Evolutionary conservation across 148 eudicot genomes (phyloP).

Genomic region (Agrostemma githago): DNA sequence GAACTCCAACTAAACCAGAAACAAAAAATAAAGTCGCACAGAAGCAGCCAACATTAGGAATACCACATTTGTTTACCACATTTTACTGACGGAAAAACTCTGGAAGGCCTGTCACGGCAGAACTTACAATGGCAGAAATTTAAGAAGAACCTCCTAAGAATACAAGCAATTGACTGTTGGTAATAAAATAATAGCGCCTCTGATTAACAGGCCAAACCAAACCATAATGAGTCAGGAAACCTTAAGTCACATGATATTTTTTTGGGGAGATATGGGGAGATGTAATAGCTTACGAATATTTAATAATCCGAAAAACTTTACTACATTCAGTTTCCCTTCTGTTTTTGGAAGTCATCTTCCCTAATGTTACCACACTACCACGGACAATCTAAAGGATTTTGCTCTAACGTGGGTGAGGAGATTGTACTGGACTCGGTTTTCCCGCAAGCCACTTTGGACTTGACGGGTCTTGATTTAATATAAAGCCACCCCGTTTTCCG

Average conservation of each 20-base stretch:
- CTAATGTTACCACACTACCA: neutral
- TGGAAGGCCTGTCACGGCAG: neutral
- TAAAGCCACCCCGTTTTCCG: too few relatives aligned
- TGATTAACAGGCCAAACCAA: neutral
- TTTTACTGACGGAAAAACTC: neutral
- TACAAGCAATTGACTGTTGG: neutral
- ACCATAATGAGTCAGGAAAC: neutral
- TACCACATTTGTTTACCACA: too few relatives aligned
- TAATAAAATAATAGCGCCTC: neutral
- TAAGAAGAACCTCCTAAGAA: neutral
- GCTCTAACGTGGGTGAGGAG: too few relatives aligned
- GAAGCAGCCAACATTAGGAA: too few relatives aligned
- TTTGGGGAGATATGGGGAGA: neutral
- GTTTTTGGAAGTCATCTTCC: neutral
- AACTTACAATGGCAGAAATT: conserved; percentile 1
- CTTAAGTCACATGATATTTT: neutral
- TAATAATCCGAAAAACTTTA: too few relatives aligned
- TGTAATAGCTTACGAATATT: neutral
- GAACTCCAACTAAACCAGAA: too few relatives aligned
- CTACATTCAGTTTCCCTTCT: neutral
- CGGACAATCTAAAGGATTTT: too few relatives aligned
- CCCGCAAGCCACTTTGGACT: too few relatives aligned
- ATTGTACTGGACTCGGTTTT: too few relatives aligned
- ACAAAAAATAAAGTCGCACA: too few relatives aligned
- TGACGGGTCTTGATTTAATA: too few relatives aligned